Evolutionary conservation across 2,329 filamentous ascomycete genomes (phyloP).

Genomic region (Emergomyces africanus): DNA sequence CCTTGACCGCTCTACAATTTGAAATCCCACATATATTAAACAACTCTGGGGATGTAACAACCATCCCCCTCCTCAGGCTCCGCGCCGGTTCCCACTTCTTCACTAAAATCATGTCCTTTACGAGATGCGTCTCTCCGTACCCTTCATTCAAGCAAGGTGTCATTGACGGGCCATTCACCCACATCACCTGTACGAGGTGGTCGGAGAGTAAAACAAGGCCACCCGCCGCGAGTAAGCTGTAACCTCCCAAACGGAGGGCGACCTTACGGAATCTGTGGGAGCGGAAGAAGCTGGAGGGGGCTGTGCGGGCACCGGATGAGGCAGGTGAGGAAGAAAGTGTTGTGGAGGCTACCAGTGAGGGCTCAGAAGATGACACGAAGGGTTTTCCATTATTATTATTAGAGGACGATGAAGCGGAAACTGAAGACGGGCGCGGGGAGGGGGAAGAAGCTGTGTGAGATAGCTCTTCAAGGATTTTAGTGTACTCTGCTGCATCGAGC

Average conservation of each 20-base stretch:
- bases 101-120: constrained; percentile 30
- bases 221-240: neutral
- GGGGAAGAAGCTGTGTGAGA: neutral
- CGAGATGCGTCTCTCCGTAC: constrained; percentile 34
- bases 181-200: constrained; percentile 29
- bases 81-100: constrained; percentile 25
- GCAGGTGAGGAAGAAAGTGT: constrained; percentile 17
- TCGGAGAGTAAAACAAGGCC: constrained; percentile 22
- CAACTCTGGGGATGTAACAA: constrained; percentile 48
- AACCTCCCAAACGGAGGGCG: neutral
- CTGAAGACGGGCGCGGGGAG: neutral
- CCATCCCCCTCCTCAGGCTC: constrained; percentile 55
- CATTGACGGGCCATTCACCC: constrained; percentile 50
- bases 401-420: neutral
- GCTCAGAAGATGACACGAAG: constrained; percentile 14
- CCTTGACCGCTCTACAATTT: too few species aligned
- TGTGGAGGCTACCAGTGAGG: constrained; percentile 16
- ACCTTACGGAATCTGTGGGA: constrained; percentile 24
- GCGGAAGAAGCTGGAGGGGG: constrained; percentile 11
- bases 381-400: neutral
- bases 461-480: neutral
- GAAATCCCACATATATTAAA: too few species aligned
- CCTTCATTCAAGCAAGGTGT: constrained; percentile 62
- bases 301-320: constrained; percentile 4
- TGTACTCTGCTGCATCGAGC: neutral